Evolutionary conservation across 441 rosid species (phyloP), one percentile per base, ranked within the genome.

Genomic region (Biscutella laevigata): DNA sequence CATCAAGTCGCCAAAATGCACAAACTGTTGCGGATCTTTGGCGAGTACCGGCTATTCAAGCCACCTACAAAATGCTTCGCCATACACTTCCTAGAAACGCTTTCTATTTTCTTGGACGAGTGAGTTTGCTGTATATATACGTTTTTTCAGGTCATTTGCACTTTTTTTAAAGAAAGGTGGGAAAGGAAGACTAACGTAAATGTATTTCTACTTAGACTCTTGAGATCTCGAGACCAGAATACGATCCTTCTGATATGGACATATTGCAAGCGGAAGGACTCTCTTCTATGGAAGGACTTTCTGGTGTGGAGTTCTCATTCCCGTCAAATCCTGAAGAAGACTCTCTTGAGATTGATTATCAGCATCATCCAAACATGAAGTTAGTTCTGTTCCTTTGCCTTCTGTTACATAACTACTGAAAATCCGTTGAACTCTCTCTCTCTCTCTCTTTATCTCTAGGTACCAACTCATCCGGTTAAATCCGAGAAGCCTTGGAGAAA

Each of bases 101-200:
- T 29, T 72, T 76, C 11, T 78, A 83, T 73, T 83, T 83, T 64
- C 79, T 83, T 36, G 84, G 68, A 59, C 71, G 81, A 71, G 91
- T 83, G 62, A 68, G 73, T 39, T 50, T 9, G 21, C 41, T 35
- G 16, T 58, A 22, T 34, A 11, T 51, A 32, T 15, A 50, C 24
- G 15, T 22, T 25, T n/a, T n/a, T n/a, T n/a, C n/a, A n/a, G n/a
- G n/a, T n/a, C 14, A 19, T 42, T 58, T 0, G 15, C n/a, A 24
- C 13, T 29, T 55, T 48, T 39, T 13, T 38, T 48, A 17, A 46
- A 26, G 13, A n/a, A n/a, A n/a, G 13, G 44, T 3, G 0, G 0
- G 47, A 26, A 9, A 30, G 11, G 32, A 52, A 25, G 16, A 43
- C 67, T 65, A 14, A 43, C 34, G 7, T 7, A 43, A 41, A 27